phyloP scores from a whole-genome alignment of 306 rosid genomes.

The Prunus mongolica region DNA sequence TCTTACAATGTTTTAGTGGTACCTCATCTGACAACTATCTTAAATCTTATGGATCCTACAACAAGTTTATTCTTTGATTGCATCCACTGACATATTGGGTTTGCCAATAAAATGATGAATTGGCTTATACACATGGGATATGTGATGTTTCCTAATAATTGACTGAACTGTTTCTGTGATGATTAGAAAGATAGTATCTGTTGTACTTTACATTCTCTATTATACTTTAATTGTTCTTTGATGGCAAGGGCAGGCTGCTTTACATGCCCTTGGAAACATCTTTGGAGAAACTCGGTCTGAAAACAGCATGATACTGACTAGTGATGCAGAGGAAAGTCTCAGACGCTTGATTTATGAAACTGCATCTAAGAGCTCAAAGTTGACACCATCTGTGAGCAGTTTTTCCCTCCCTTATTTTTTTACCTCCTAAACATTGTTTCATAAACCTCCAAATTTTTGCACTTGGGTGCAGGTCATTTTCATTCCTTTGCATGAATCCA shows the following conservation, averaged over 20 bases:
- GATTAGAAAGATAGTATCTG: background rate
- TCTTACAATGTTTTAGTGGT: background rate
- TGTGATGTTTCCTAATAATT: background rate
- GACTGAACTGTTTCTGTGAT: background rate
- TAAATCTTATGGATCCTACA: background rate
- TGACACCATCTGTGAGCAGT: conserved; percentile 69
- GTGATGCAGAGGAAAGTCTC: conserved; percentile 72
- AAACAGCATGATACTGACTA: conserved; percentile 43
- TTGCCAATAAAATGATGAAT: background rate
- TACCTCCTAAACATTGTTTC: background rate
- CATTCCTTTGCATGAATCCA: background rate
- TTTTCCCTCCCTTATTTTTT: conserved; percentile 18
- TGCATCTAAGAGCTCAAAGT: conserved; percentile 66
- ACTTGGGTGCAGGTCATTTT: background rate
- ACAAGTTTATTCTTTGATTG: background rate
- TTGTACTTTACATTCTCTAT: background rate
- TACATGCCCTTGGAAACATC: conserved; percentile 85
- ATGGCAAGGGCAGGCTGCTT: conserved; percentile 61
- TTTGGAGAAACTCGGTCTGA: conserved; percentile 68
- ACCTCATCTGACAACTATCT: background rate
- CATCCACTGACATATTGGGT: background rate
- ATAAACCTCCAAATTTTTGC: background rate
- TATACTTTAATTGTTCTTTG: conserved; percentile 5
- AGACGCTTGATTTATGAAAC: conserved; percentile 55
- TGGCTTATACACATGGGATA: background rate